A percentile compares a stretch with the other conserved stretches of the same genome.
Conservation (phyloP, 1,284 basidiomycete species). For the Cryptococcus hybrid region DNA sequence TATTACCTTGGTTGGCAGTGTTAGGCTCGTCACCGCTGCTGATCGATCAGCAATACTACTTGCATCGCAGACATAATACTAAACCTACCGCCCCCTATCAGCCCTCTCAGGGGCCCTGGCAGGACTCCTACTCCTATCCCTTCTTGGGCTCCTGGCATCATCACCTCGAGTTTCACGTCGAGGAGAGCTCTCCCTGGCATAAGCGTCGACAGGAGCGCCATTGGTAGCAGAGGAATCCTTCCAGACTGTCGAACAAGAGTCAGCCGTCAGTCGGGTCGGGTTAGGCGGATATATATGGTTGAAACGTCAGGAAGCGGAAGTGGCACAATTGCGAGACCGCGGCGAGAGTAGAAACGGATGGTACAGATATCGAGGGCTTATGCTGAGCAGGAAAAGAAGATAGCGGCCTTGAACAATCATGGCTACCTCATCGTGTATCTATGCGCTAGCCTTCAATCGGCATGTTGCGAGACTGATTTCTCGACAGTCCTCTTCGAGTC, state of each 20-base stretch:
- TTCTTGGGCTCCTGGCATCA: slow-evolving; percentile 19
- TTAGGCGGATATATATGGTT: slow-evolving; percentile 4
- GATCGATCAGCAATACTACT: background rate
- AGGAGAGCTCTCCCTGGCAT: slow-evolving; percentile 27
- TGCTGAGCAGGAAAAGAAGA: too few species aligned
- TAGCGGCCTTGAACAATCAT: too few species aligned
- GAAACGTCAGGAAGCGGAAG: background rate
- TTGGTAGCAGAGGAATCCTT: slow-evolving; percentile 27
- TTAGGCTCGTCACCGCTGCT: slow-evolving; percentile 1
- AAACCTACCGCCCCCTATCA: slow-evolving; percentile 13
- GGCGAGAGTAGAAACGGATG: background rate
- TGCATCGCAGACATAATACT: background rate
- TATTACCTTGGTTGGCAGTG: slow-evolving; percentile 85
- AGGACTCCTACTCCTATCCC: slow-evolving; percentile 31
- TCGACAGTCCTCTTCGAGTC: too few species aligned
- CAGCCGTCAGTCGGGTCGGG: slow-evolving; percentile 10
- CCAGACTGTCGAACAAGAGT: slow-evolving; percentile 33
- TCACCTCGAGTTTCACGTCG: slow-evolving; percentile 21
- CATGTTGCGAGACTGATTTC: too few species aligned
- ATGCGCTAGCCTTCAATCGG: too few species aligned
- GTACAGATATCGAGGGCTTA: background rate
- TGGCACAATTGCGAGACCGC: background rate
- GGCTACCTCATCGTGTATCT: too few species aligned
- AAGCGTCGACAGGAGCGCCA: background rate
- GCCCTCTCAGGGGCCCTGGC: slow-evolving; percentile 28